A percentile compares a stretch with the other conserved stretches of the same genome.
Conservation (phyloP, 2,329 filamentous ascomycete species). For the Hirsutella minnesotensis region DNA sequence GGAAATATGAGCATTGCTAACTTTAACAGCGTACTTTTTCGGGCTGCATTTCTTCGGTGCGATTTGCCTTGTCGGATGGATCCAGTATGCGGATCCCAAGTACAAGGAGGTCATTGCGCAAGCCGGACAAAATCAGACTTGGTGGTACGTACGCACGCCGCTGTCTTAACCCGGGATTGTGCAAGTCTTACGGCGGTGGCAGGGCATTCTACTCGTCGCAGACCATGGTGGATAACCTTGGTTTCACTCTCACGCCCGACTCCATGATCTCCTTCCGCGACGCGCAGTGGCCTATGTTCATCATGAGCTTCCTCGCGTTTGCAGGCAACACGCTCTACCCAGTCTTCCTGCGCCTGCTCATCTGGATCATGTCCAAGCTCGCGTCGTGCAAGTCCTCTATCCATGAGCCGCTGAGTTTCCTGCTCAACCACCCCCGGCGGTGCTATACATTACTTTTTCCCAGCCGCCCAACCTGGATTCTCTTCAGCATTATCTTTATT, state of each 20-base stretch:
- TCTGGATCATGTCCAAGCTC: constrained; percentile 42
- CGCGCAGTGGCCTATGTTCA: constrained; percentile 28
- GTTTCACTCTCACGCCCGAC: constrained; percentile 41
- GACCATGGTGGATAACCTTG: constrained; percentile 40
- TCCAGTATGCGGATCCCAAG: constrained; percentile 24
- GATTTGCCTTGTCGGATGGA: constrained; percentile 37
- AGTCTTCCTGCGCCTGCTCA: constrained; percentile 41
- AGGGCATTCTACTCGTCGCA: constrained; percentile 38
- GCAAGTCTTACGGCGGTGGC: too few species aligned
- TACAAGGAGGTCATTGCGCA: constrained; percentile 26
- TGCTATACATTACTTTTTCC: constrained; percentile 54
- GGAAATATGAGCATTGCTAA: too few species aligned
- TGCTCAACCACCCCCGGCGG: constrained; percentile 50
- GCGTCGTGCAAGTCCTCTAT: constrained; percentile 24
- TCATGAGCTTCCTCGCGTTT: constrained; percentile 36
- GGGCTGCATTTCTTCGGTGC: constrained; percentile 33
- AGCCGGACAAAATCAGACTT: constrained; percentile 26
- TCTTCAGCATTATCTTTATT: constrained; percentile 35
- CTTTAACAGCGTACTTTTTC: constrained; percentile 32
- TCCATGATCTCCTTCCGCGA: constrained; percentile 38
- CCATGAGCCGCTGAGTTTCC: constrained; percentile 36
- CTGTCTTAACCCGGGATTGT: too few species aligned
- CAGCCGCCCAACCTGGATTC: constrained; percentile 43
- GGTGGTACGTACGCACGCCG: constrained; percentile 43
- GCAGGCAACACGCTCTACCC: constrained; percentile 47